Base-by-base conservation (phyloP, 306 rosid species). In the Quercus variabilis region DNA sequence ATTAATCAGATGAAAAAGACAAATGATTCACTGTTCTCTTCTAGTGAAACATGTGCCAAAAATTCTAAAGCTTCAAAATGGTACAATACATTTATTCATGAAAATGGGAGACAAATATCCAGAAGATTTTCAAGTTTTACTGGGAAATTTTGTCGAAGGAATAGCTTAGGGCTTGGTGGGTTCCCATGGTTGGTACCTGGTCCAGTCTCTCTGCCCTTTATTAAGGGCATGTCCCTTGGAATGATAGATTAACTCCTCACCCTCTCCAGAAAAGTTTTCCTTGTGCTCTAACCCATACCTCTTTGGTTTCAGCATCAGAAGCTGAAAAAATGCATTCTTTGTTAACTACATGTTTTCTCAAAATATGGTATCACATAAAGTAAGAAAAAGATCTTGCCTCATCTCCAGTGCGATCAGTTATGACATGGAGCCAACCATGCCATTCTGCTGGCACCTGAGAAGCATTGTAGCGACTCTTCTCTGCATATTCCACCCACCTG, bases 401-500 rank as follows among this genome's bases (percentile, higher is more conserved):
- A 28, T 95, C 99, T 69, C 99, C 99, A 3, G 99, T 95, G 86
- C 88, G 93, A 85, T 95, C 99, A 9, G 98, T 95, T 59, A 92
- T 79, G 89, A 76, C 85, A 82, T 95, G 99, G 71, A 95, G 91
- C 99, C 99, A 95, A 82, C 99, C 99, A 62, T 95, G 99, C 99
- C 99, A 95, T 83, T 95, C 99, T 69, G 99, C 35, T 46, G 99
- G 99, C 73, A 95, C 99, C 88, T 95, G 99, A 82, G 99, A 95
- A 78, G 99, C 98, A 51, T 95, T 95, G 81, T 93, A 95, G 78
- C 99, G 94, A 74, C 80, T 30, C 83, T 95, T 95, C 83, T 92
- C 97, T 38, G 96, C 99, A 86, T 95, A 95, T 87, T 95, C 99
- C 76, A 95, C 96, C 99, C 99, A 95, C 90, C 99, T 93, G 89